Evolutionary conservation across 768 basidiomycete species (phyloP).

Genomic region (Pholiota microspora): DNA sequence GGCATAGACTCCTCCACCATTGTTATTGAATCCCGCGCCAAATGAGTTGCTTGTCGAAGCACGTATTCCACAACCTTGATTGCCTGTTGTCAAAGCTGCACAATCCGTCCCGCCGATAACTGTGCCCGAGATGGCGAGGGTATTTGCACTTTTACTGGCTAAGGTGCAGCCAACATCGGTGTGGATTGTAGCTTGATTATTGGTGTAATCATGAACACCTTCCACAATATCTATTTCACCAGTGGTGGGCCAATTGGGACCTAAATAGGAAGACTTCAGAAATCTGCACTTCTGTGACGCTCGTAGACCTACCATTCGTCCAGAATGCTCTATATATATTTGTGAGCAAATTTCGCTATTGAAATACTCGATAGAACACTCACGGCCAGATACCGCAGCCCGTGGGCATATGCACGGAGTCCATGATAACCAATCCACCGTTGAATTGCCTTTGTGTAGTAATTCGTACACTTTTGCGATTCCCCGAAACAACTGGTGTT

Average conservation of each 20-base stretch:
- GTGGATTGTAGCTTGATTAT: conserved; percentile 82
- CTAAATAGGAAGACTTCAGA: conserved; percentile 31
- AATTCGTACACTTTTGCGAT: conserved; percentile 78
- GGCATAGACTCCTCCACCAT: conserved; percentile 85
- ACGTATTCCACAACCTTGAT: conserved; percentile 82
- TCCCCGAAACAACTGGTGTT: conserved; percentile 64
- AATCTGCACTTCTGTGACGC: conserved; percentile 14
- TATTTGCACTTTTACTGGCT: conserved; percentile 40
- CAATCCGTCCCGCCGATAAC: conserved; percentile 75
- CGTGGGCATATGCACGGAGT: conserved; percentile 85
- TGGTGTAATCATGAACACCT: conserved; percentile 78
- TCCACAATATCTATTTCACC: conserved; percentile 88
- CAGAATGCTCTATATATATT: conserved; percentile 39
- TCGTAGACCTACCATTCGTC: conserved; percentile 37
- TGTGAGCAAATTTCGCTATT: conserved; percentile 1
- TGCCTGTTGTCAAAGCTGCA: conserved; percentile 63
- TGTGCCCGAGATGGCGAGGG: conserved; percentile 57
- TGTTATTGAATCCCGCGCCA: conserved; percentile 84
- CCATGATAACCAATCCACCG: conserved; percentile 74
- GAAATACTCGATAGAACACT: conserved; percentile 21
- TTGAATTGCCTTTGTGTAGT: conserved; percentile 59
- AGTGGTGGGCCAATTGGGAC: conserved; percentile 60
- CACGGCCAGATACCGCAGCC: conserved; percentile 88
- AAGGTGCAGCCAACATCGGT: conserved; percentile 71
- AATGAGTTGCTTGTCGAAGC: conserved; percentile 61